Base-by-base conservation (phyloP, 805 yeast genomes). In the Lachancea kluyveri region DNA sequence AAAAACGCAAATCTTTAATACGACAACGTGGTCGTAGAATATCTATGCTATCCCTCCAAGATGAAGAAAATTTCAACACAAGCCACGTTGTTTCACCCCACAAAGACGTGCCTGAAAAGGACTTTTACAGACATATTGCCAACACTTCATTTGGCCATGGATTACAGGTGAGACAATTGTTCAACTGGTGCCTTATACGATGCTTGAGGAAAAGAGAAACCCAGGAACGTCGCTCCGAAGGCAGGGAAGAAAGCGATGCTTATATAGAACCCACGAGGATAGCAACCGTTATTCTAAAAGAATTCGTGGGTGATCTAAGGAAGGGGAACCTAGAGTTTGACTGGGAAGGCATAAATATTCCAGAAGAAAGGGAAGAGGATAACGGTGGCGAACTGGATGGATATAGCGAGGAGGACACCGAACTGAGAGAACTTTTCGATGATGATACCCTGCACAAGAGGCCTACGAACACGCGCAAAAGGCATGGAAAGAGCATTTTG, bases 271-370 rank as follows among this genome's bases (percentile, higher is more conserved):
- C 54, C 5, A 46, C 41, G 20, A 42, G 33, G 31, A 39, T 52
- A 18, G 46, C 57, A 1, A 24, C 43, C 14, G 33, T 33, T n/a
- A 48, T 52, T 8, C 35, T 56, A n/a, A 47, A 45, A 21, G 55
- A 48, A 10, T 54, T 56, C 38, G 52, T 54, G n/a, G 45, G 35
- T 15, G 58, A 56, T 27, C 34, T 54, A 16, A 45, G 52, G 31
- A 43, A 42, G 26, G 59, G 50, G 9, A 35, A 26, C 4, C 21
- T 44, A 9, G 45, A 45, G 24, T 42, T 52, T 11, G 55, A 50
- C 29, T 57, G 60, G 60, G 51, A 50, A 26, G 50, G 41, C 3
- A n/a, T n/a, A n/a, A n/a, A n/a, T n/a, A n/a, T n/a, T n/a, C n/a
- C n/a, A n/a, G 50, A 43, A 18, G 42, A 41, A 20, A 12, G 17